Evolutionary conservation across 2,329 filamentous ascomycete genomes (phyloP), one percentile per base, ranked within the genome.

Genomic region (Thelonectria blattea): DNA sequence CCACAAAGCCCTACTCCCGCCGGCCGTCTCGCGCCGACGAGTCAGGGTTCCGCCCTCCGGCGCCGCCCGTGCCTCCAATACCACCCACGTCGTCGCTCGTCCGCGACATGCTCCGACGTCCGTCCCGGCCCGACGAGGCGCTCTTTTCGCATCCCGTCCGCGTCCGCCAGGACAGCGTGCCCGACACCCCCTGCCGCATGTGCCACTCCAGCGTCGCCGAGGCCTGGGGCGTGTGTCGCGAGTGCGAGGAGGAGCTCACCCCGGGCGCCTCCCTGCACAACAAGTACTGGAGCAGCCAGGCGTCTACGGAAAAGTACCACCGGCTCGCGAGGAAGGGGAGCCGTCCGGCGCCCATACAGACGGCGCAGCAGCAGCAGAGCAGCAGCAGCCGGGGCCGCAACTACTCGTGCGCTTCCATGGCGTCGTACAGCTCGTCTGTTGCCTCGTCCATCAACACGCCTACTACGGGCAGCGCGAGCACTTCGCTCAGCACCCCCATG

Each of bases 131-230:
- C 7, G 52, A 52, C 12, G 67, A 71, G 41, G 60, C 65, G 14
- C 66, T 67, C 32, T 58, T 39, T 45, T 71, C 67, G 8, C 65
- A 71, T 15, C 68, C 66, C 3, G 49, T 69, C 3, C 68, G 64
- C 12, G 62, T 71, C 14, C 64, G 69, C 14, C 65, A 69, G 47
- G 61, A 70, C 24, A 71, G 69, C 17, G 52, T 37, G 7, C 58
- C 66, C 10, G 69, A 71, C 22, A 51, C 62, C 1, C 52, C 67
- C 39, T 71, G 69, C 10, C 60, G 67, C 2, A 45, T 64, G 14
- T 71, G 69, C 11, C 66, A 71, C 5, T 59, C 54, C 12, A 62
- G 66, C 15, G 49, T 69, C 11, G 69, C 69, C 12, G 69, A 71
- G 46, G 49, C 49, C 10, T 70, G 63, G 32, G 69, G 66, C 2